Evolutionary conservation across 1,284 basidiomycete species (phyloP).

Genomic region (Malassezia caprae): DNA sequence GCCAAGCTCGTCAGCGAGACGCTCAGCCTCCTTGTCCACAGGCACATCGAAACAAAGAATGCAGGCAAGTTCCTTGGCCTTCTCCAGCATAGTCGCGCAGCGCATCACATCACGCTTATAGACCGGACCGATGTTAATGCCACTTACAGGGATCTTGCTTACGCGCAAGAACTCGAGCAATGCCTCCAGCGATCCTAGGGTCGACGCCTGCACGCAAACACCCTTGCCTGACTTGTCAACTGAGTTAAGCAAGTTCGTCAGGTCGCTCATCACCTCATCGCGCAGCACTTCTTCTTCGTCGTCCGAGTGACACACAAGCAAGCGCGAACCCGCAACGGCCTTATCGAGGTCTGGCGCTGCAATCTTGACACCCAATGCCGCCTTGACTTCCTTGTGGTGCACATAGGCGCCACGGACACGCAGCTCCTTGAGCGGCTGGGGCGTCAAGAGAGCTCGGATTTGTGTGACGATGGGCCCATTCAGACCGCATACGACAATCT

Average conservation of each 20-base stretch:
- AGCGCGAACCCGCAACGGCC: constrained; percentile 92
- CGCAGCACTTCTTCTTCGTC: constrained; percentile 90
- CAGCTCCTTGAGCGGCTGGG: constrained; percentile 88
- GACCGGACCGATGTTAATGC: constrained; percentile 95
- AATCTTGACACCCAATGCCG: constrained; percentile 93
- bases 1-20: constrained; percentile 82
- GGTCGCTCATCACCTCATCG: constrained; percentile 92
- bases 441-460: constrained; percentile 84
- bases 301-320: constrained; percentile 82
- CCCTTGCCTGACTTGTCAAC: constrained; percentile 91
- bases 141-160: constrained; percentile 78
- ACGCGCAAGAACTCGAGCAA: constrained; percentile 86
- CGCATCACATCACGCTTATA: constrained; percentile 94
- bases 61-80: constrained; percentile 85
- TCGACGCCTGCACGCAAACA: constrained; percentile 95
- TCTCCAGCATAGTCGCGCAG: constrained; percentile 85
- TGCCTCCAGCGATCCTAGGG: constrained; percentile 92
- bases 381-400: constrained; percentile 96
- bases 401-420: constrained; percentile 97
- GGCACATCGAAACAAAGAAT: constrained; percentile 94
- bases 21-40: constrained; percentile 79
- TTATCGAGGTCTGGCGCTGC: constrained; percentile 92
- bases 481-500: constrained; percentile 89
- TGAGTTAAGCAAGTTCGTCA: constrained; percentile 77
- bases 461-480: constrained; percentile 97